phyloP scores from a whole-genome alignment of 768 basidiomycete species.

The Cantharellus anzutake region DNA sequence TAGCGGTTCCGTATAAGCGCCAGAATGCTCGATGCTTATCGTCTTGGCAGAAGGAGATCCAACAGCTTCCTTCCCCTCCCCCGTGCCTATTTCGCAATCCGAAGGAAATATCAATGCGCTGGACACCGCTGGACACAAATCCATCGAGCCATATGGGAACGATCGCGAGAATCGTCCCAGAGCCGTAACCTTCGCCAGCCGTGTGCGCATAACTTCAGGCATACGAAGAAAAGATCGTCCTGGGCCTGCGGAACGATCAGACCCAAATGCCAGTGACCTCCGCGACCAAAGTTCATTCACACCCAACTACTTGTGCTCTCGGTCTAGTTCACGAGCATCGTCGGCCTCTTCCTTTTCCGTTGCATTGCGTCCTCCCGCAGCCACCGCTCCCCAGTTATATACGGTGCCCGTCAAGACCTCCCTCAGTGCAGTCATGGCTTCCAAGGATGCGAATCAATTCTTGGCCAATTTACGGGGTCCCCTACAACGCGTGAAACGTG shows the following conservation, averaged over 20 bases:
- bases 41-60: background rate
- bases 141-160: too few relatives aligned
- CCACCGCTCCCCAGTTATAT: slow-evolving; percentile 36
- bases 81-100: background rate
- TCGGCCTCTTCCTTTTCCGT: slow-evolving; percentile 63
- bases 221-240: slow-evolving; percentile 18
- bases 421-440: slow-evolving; percentile 7
- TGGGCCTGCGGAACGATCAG: background rate
- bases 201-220: slow-evolving; percentile 62
- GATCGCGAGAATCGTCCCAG: background rate
- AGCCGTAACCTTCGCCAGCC: slow-evolving; percentile 8
- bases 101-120: too few relatives aligned
- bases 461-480: background rate
- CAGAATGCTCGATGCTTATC: background rate
- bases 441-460: slow-evolving; percentile 12
- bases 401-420: slow-evolving; percentile 17
- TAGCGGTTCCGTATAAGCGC: too few relatives aligned
- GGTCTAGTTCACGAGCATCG: slow-evolving; percentile 38
- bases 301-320: slow-evolving; percentile 5
- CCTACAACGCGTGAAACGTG: background rate
- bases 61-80: background rate
- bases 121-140: too few relatives aligned
- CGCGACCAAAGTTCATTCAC: background rate
- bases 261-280: background rate
- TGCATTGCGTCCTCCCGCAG: slow-evolving; percentile 40